Base-by-base conservation (phyloP, 352 stramenopile genomes). In the Pythium sp. region DNA sequence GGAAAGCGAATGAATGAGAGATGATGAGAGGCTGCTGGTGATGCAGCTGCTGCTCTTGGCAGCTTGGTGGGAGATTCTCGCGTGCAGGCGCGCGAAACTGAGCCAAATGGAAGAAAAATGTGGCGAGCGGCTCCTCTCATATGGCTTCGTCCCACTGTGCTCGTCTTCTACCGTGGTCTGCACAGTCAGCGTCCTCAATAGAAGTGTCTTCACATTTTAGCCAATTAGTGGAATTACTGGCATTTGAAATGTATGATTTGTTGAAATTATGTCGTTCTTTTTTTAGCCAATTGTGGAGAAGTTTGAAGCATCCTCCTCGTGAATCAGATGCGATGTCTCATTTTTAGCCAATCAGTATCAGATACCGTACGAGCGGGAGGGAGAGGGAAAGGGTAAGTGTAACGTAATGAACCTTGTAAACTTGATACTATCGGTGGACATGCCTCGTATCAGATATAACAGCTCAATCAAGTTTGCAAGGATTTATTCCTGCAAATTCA, bases 141-240 rank as follows among this genome's bases (percentile, higher is more conserved):
- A 64, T 65, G 60, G 60, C 60, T 65, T 43, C 60, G 60, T 65
- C 30, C 46, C 46, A 65, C 60, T 56, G 20, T 55, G 14, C 38
- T 59, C 54, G 28, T 59, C 28, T 34, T 59, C 54, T 59, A 24
- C 53, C 3, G 2, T 15, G 32, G 28, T 5, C 18, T 28, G 34
- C 36, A 51, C 24, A n/a, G 34, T 54, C 12, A 30, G 24, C 55
- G n/a, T 6, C 43, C 59, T 58, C 12, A 65, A 22, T 58, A 65
- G 18, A 65, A 32, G 11, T 2, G 20, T 62, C 0, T 47, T 55
- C 15, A 36, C 15, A 18, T 62, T 62, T 62, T 46, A 53, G 20
- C 38, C 38, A 64, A 55, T 56, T 9, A 63, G 38, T 46, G 5
- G n/a, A 24, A 12, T 22, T 2, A 11, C 14, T 9, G 28, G 15